Base-by-base conservation (phyloP, 1,139 yeast genomes). In the Yamadazyma diospyri region DNA sequence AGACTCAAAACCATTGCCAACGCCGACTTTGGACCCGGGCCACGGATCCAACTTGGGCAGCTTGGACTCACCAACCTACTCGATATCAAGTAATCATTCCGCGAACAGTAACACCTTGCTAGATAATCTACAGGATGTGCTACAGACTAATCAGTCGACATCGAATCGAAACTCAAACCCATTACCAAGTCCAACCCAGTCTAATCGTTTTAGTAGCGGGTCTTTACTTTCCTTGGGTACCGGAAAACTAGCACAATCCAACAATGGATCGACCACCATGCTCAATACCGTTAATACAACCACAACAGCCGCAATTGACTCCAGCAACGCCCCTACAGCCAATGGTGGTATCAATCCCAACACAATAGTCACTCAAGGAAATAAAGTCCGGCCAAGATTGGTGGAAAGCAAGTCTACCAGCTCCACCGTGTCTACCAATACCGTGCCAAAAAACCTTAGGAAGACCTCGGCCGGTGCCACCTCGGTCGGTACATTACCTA, bases 1-100 rank as follows among this genome's bases (percentile, higher is more conserved):
- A 40, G 80, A 75, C 38, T 62, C 68, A 20, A 75, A 76, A 47
- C 81, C 81, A 3, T 57, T 76, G 24, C 81, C 81, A 0, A 71
- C 78, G 0, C 81, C 81, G 3, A 71, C 76, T 1, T 44, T 68
- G 25, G 73, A 62, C 37, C 68, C 71, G 0, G 65, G 69, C 3
- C 48, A 59, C 4, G 41, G 46, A 0, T 41, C 60, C 7, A 42
- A 54, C 3, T 48, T 56, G 2, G 23, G 14, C 12, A 41, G 50
- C 5, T 40, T 56, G 24, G 63, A 60, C 16, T 62, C 67, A 25
- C 71, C 71, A 4, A 58, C 68, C 0, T 50, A 48, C 27, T 53
- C 64, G 4, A 30, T 53, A n/a, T 47, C 51, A 37, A 50, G 55
- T 29, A 40, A 36, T 26, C 51, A 45, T 26, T 37, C 47, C 27